Evolutionary conservation across 352 stramenopile genomes (phyloP), one percentile per base, ranked within the genome.

Genomic region (Globisporangium yorkense): DNA sequence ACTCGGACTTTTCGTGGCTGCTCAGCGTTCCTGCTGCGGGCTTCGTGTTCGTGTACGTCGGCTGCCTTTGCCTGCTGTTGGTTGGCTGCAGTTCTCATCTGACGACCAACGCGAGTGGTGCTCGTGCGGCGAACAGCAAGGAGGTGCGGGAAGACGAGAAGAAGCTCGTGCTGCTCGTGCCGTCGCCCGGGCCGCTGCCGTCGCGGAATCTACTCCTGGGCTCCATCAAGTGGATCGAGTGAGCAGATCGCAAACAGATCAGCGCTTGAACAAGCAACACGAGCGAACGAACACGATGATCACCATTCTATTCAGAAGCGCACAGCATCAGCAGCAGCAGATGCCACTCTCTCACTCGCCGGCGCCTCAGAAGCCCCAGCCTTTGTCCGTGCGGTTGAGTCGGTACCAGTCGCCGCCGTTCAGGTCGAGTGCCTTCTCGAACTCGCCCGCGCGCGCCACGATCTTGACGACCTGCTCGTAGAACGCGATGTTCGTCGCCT

Each of bases 161-260:
- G 59, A 90, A 87, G 59, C 61, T 95, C 16, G 81, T 92, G 63
- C 68, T 95, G 44, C 75, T 95, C 13, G 85, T 95, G 61, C 85
- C 85, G 37, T 93, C 83, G 31, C 85, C 84, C 12, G 85, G 85
- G 0, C 77, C 81, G 35, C 61, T 95, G 13, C 83, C 83, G 13
- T 95, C 85, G 29, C 80, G 83, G 46, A 88, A 91, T 63, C 56
- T 95, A 8, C 50, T 95, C 27, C 50, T 93, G 8, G 83, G 85
- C 20, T 92, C 85, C 18, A 89, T 93, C 62, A 93, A 93, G 63
- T 93, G 83, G 80, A 88, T 91, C 67, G 83, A 93, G 53, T 93
- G 47, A 62, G 27, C 47, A 16, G 6, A 3, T 21, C 27, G 1
- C 3, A 12, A 13, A 15, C 43, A 48, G 43, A 29, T 5, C 21